Base-by-base conservation (phyloP, 2,329 filamentous ascomycete genomes). In the Botryotinia narcissicola region DNA sequence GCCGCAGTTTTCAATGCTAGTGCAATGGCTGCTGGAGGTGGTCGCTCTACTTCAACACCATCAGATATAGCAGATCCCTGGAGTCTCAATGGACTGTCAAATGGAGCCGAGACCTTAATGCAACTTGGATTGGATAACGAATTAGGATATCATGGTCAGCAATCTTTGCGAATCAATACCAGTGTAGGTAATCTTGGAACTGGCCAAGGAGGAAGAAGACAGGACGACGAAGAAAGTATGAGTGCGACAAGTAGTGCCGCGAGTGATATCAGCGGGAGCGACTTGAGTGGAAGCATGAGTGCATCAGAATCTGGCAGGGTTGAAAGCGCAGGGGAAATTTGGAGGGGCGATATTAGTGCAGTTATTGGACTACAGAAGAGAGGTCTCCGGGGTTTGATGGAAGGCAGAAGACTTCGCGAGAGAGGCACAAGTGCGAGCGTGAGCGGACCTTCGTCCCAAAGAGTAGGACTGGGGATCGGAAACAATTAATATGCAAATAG, bases 1-100 rank as follows among this genome's bases (percentile, higher is more conserved):
- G 96, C 96, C 0, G 96, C 96, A 9, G 95, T 99, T 0, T 99
- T 99, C 86, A 99, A 99, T 77, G 96, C 96, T 0, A 96, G 95
- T 0, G 96, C 96, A 71, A 98, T 98, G 96, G 96, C 95, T 0
- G 96, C 96, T 1, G 96, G 96, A 18, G 95, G 96, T 40, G 96
- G 96, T 0, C 90, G 94, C 66, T 93, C 93, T 66, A 93, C 95
- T 42, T 91, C 92, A 71, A 76, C 77, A n/a, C 73, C 73, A 1
- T 75, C 77, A 10, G 90, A 89, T 73, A 80, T 84, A 29, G 80
- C 76, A 14, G 78, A 81, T 37, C 90, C 90, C 79, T 90, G 87
- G 81, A 77, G 78, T 42, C 75, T 78, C 22, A 77, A 77, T 57
- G 73, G 76, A 74, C 57, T 63, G n/a, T 46, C 66, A 3, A 71